Base-by-base conservation (phyloP, 306 rosid genomes). In the Biancaea sappan region DNA sequence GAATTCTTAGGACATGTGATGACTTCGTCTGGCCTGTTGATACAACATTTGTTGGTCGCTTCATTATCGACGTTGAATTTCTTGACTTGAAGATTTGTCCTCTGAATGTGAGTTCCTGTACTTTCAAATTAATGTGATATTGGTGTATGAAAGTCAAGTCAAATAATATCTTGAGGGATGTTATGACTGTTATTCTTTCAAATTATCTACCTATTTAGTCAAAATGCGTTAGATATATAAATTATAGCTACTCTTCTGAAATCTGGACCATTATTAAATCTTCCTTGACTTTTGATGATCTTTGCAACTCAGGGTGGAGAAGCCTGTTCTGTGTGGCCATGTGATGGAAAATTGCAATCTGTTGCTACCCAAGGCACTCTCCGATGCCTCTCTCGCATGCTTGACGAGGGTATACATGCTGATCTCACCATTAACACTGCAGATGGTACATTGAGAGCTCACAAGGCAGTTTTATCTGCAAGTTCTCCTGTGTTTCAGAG, bases 401-500 rank as follows among this genome's bases (percentile, higher is more conserved):
- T 93, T 28, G 85, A 81, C 10, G 98, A 93, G 71, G 87, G 78
- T 32, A 88, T 91, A 76, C 90, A 77, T 71, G 85, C 92, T 26
- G 97, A 93, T 80, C 89, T 91, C 46, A 91, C 91, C 75, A 85
- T 93, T 54, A 74, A 75, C 75, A 86, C 88, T 2, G 73, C 85
- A 0, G 88, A 89, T 26, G 98, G 98, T 32, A 73, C 86, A 15
- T 72, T 91, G 79, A 84, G 71, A 79, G 93, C 97, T 75, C 98
- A 93, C 84, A 93, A 85, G 84, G 97, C 98, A 53, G 43, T 93
- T 79, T 54, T 91, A 52, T 89, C 98, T 0, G 91, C 97, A 21
- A 91, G 95, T 82, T 93, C 98, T 61, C 89, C 93, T 0, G 97
- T 93, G 80, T 91, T 93, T 75, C 86, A 81, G 50, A 87, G 97